Percentiles rank a stretch among this genome's conserved stretches.
These are phyloP conservation scores for Dendrobium huoshanense DNA, from an alignment of 106 monocot genomes.

Conservation along the genomic window DNA sequence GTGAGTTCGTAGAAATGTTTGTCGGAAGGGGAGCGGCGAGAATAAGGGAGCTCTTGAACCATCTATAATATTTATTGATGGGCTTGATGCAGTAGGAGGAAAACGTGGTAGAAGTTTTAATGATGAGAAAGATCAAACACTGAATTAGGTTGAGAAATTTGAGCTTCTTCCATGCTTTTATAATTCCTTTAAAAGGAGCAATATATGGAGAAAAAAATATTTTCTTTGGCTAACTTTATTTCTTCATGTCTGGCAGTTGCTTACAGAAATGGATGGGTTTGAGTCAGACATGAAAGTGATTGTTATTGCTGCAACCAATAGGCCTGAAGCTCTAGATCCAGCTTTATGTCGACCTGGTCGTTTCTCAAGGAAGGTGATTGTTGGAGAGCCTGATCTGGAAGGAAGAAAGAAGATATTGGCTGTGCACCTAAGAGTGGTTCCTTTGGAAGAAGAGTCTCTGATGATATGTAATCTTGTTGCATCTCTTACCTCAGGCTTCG, in stretches of 20 bases:
- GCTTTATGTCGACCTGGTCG: slow-evolving; percentile 89
- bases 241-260: slow-evolving; percentile 34
- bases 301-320: slow-evolving; percentile 91
- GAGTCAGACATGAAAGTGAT: slow-evolving; percentile 81
- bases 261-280: slow-evolving; percentile 98
- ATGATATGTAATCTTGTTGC: slow-evolving; percentile 71
- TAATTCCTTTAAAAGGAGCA: no score
- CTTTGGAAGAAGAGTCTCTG: slow-evolving; percentile 59
- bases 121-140: slow-evolving; percentile 88
- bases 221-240: neutral
- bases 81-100: slow-evolving; percentile 95
- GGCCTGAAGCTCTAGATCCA: slow-evolving; percentile 84
- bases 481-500: slow-evolving; percentile 70
- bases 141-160: slow-evolving; percentile 61
- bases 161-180: neutral
- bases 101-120: slow-evolving; percentile 84
- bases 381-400: slow-evolving; percentile 82
- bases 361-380: slow-evolving; percentile 86
- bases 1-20: slow-evolving; percentile 93
- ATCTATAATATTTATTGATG: slow-evolving; percentile 88
- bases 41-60: slow-evolving; percentile 87
- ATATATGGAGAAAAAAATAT: neutral
- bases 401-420: slow-evolving; percentile 79
- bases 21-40: slow-evolving; percentile 94
- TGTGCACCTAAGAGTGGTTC: slow-evolving; percentile 74